Evolutionary conservation across 2,329 filamentous ascomycete species (phyloP), one percentile per base, ranked within the genome.

Genomic region (Ophiostoma fasciatum): DNA sequence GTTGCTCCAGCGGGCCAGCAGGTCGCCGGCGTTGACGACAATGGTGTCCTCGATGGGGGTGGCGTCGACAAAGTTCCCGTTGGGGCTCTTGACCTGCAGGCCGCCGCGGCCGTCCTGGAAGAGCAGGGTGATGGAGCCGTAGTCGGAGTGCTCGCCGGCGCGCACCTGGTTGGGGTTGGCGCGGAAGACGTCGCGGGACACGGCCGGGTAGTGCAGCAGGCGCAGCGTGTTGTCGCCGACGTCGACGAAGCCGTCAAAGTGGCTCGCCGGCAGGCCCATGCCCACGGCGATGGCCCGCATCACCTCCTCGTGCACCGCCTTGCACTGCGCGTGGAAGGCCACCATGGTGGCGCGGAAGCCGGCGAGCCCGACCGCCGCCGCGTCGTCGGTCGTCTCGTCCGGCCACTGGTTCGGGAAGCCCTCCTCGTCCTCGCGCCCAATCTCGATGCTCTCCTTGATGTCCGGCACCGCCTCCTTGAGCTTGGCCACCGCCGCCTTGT

Each of bases 1-100:
- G 51, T 94, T 94, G 44, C 80, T 83, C 87, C 85, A 94, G 35
- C 85, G 66, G 1, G 82, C 78, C 33, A 94, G 62, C 46, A 94
- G 54, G 52, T 94, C 87, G 1, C 85, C 87, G 0, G 85, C 85
- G 50, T 94, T 94, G 45, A 94, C 71, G 10, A 94, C 82, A 28
- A 90, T 78, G 0, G 83, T 85, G 37, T 75, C 77, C 25, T 74
- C 64, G 41, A 93, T 88, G 0, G 87, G 85, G 7, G 72, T 83
- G 1, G 82, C 87, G 49, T 94, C 74, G 27, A 94, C 74, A 49
- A 87, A 94, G 0, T 67, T 72, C 2, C 82, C 82, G 28, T 71
- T 77, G 0, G 84, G 83, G 33, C 75, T 79, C 48, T 74, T 68
- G 15, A 70, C 67, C 51, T 74, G 69, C 35, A 74, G 48, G 0